Conservation (phyloP, 2,329 filamentous ascomycete genomes). For the Penicillium hordei region DNA sequence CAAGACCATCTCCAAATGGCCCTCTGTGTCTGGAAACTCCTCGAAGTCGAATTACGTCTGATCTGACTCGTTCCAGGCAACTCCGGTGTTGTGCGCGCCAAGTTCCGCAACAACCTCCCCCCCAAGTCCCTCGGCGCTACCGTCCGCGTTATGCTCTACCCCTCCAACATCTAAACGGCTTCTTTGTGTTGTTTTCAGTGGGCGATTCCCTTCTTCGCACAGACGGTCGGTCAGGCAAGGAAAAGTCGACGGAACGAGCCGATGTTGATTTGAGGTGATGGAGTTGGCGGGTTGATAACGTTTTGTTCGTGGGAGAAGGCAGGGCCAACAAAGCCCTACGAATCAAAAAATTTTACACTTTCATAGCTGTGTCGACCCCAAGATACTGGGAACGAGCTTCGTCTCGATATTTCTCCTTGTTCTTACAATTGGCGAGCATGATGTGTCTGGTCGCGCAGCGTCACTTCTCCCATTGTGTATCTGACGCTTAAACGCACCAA, state of each 20-base stretch:
- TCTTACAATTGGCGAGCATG: constrained; percentile 26
- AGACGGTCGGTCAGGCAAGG: constrained; percentile 37
- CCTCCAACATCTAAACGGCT: constrained; percentile 83
- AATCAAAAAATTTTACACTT: constrained; percentile 37
- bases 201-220: constrained; percentile 38
- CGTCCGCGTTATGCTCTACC: constrained; percentile 96
- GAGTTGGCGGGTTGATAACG: constrained; percentile 44
- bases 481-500: constrained; percentile 38
- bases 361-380: constrained; percentile 30
- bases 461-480: constrained; percentile 35
- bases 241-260: constrained; percentile 41
- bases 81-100: constrained; percentile 95
- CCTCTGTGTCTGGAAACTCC: background rate
- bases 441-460: constrained; percentile 31
- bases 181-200: constrained; percentile 35
- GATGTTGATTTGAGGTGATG: constrained; percentile 39
- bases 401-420: constrained; percentile 21
- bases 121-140: constrained; percentile 95
- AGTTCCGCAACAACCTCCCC: constrained; percentile 95
- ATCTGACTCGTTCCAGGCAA: constrained; percentile 63
- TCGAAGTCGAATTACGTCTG: background rate
- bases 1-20: background rate
- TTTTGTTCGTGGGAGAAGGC: constrained; percentile 40
- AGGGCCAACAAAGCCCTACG: constrained; percentile 40
- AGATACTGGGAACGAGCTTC: constrained; percentile 26